Conservation (phyloP, 1,284 basidiomycete species). For the Testicularia cyperi region DNA sequence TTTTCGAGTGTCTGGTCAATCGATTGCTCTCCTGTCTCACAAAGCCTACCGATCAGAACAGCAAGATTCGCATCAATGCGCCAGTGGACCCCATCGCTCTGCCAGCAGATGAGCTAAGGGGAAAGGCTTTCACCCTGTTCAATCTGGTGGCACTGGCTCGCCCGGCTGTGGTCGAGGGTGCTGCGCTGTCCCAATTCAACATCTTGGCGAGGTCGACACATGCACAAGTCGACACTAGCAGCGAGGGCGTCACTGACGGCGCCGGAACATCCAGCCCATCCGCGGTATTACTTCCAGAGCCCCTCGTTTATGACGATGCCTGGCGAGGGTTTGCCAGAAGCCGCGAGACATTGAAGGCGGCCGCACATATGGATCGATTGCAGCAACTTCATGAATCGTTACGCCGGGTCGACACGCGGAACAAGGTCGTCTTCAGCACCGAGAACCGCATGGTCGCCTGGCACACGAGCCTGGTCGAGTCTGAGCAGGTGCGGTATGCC, state of each 20-base stretch:
- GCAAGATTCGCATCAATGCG: no score
- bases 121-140: constrained; percentile 29
- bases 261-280: no score
- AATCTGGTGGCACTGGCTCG: constrained; percentile 30
- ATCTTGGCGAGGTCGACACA: no score
- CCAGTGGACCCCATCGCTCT: no score
- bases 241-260: no score
- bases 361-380: constrained; percentile 44
- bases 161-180: constrained; percentile 26
- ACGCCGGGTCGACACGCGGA: constrained; percentile 25
- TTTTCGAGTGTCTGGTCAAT: constrained; percentile 45
- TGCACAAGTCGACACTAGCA: no score
- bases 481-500: constrained; percentile 25
- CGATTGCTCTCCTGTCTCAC: constrained; percentile 9
- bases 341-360: constrained; percentile 35
- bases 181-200: constrained; percentile 13
- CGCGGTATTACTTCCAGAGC: no score
- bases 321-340: constrained; percentile 38
- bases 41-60: background rate
- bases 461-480: constrained; percentile 37
- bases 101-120: no score
- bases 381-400: constrained; percentile 36
- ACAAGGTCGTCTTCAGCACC: constrained; percentile 25
- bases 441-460: constrained; percentile 45
- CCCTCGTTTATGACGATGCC: constrained; percentile 12